Percentiles rank a stretch among this genome's conserved stretches.
Evolutionary conservation across 495 filamentous ascomycete species (phyloP).

Genomic region (Penicillium fimorum): DNA sequence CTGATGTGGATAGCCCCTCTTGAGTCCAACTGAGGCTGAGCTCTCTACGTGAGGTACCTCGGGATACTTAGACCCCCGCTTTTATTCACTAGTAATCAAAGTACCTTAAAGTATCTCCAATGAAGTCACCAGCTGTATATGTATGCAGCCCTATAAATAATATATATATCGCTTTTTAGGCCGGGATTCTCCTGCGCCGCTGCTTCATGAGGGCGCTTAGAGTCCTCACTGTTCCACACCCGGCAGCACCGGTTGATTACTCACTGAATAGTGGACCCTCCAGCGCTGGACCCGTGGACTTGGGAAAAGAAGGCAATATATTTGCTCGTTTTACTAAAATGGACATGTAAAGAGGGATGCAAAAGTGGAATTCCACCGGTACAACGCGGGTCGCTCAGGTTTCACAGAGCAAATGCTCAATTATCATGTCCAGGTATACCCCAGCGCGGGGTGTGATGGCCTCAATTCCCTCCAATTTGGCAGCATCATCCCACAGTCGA

Average conservation of each 20-base stretch:
- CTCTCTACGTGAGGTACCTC: constrained; percentile 6
- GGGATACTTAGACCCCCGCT: background rate
- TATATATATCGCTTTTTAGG: background rate
- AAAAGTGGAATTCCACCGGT: background rate
- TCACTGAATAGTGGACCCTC: background rate
- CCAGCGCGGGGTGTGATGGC: constrained; percentile 27
- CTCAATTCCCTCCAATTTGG: constrained; percentile 37
- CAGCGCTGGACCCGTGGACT: background rate
- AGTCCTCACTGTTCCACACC: background rate
- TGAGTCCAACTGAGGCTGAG: constrained; percentile 6
- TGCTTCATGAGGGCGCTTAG: background rate
- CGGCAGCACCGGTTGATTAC: background rate
- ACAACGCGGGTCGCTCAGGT: background rate
- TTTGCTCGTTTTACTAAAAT: background rate
- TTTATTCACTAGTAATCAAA: background rate
- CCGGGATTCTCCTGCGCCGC: background rate
- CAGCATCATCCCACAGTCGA: constrained; percentile 44
- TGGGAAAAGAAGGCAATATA: background rate
- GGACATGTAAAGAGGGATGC: background rate
- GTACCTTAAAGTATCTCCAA: background rate
- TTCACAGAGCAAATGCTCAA: constrained; percentile 17
- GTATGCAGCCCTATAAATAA: background rate
- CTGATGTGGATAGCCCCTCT: constrained; percentile 11
- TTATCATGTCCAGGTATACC: constrained; percentile 34
- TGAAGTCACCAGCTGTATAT: background rate